Conservation (phyloP, 2,329 filamentous ascomycete species). For the Fusarium sp. region DNA sequence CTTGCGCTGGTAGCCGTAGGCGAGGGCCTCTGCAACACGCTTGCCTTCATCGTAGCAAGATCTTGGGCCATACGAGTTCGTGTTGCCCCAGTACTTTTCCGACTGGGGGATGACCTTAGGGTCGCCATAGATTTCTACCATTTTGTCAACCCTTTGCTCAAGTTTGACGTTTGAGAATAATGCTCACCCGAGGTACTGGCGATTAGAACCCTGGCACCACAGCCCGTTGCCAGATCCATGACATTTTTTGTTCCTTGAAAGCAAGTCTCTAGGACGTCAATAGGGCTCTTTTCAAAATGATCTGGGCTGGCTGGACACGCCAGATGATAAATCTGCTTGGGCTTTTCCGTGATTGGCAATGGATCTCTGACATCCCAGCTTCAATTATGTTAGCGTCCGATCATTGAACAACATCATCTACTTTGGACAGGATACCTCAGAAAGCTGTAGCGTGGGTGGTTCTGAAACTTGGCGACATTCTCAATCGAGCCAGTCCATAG, state of each 20-base stretch:
- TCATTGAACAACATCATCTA: not conserved
- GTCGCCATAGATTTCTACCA: no score
- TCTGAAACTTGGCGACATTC: not conserved
- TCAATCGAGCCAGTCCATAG: not conserved
- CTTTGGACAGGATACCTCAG: not conserved
- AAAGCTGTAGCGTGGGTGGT: not conserved
- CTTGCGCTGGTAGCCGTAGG: no score
- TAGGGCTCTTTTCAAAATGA: not conserved
- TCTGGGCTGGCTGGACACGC: not conserved
- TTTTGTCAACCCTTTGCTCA: no score
- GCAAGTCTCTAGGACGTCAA: not conserved
- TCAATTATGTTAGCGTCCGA: not conserved
- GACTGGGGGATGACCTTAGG: no score
- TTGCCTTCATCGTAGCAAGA: no score
- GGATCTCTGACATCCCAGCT: not conserved
- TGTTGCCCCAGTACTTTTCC: no score
- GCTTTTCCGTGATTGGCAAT: not conserved
- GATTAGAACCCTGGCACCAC: not conserved
- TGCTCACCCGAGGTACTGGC: not conserved
- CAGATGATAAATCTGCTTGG: not conserved
- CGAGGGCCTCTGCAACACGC: no score
- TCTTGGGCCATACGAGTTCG: no score
- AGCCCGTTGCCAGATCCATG: not conserved
- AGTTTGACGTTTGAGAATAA: no score
- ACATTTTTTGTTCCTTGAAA: not conserved